Conservation (phyloP, 2,329 filamentous ascomycete species). For the Didymosphaeria variabile region DNA sequence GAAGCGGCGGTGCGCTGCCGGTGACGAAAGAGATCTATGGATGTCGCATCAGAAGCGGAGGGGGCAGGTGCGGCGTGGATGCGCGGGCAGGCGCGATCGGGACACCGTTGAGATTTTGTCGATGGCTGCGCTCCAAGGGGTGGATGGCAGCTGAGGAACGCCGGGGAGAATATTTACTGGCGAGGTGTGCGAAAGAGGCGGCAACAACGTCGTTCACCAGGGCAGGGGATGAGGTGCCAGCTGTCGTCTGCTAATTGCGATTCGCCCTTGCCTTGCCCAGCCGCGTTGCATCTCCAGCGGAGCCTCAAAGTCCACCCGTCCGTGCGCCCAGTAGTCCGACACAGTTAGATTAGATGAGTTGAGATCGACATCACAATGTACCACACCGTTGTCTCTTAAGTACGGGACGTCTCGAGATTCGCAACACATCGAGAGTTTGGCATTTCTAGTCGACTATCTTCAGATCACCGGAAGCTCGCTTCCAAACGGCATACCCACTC, state of each 20-base stretch:
- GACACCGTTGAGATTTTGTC: constrained; percentile 39
- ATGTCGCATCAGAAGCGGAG: constrained; percentile 44
- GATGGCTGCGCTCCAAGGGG: constrained; percentile 11
- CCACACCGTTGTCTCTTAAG: neutral
- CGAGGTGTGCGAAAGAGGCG: neutral
- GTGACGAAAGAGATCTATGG: constrained; percentile 36
- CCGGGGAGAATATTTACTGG: neutral
- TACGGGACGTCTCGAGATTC: neutral
- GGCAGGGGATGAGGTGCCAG: constrained; percentile 10
- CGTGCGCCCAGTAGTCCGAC: constrained; percentile 14
- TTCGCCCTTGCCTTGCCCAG: constrained; percentile 17
- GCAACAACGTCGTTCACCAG: neutral
- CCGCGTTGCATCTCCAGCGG: constrained; percentile 3
- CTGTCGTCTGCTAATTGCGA: constrained; percentile 15
- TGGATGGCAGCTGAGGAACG: neutral
- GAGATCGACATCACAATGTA: constrained; percentile 1
- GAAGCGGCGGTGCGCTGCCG: constrained; percentile 45
- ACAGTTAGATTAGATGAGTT: constrained; percentile 4
- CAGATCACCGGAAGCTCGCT: neutral
- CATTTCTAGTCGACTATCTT: neutral
- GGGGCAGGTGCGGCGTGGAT: constrained; percentile 14
- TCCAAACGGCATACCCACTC: neutral
- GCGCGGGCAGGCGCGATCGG: constrained; percentile 33
- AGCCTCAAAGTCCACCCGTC: constrained; percentile 17
- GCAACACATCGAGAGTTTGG: neutral